Base-by-base conservation (phyloP, 1,139 yeast genomes). In the Yamadazyma conglobata region DNA sequence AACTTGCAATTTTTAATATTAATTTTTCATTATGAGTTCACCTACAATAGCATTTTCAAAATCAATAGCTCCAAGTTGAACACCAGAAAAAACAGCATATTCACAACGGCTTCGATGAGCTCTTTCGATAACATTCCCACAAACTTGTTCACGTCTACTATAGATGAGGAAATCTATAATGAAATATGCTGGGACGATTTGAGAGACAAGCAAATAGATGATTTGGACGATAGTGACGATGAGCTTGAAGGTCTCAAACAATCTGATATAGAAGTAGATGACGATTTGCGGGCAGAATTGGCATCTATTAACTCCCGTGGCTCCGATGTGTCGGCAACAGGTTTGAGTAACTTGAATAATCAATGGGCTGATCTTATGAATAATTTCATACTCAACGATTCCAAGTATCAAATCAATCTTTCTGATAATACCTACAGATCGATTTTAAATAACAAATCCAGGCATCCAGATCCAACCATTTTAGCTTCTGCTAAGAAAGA, bases 381-480 rank as follows among this genome's bases (percentile, higher is more conserved):
- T 22, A 50, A 39, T 21, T 63, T 54, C 38, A 50, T 64, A 13
- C 38, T 39, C 13, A 47, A 52, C 16, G 61, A 69, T 37, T 57
- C 76, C 0, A 70, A 68, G 4, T 58, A 53, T 25, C 75, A 71
- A 45, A 63, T 71, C 34, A 71, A 71, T 42, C 44, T 71, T 9
- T 64, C 74, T 0, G 54, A 60, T 34, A 50, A 50, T 16, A 50
- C 64, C 15, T 56, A 54, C 32, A 47, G 54, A 21, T 51, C 52
- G 19, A 54, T 70, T 25, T 43, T 60, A 7, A 37, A 52, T 14
- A 38, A 41, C 3, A 41, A 48, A 22, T 33, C 41, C 4, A 37
- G 37, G n/a, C 48, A 56, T 19, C 76, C 70, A 34, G 54, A 63
- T 9, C 77, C 77, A 0, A 28, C 42, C 11, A 50, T 56, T 2